phyloP scores from a whole-genome alignment of 495 filamentous ascomycete species.

The Venustampulla echinocandica region DNA sequence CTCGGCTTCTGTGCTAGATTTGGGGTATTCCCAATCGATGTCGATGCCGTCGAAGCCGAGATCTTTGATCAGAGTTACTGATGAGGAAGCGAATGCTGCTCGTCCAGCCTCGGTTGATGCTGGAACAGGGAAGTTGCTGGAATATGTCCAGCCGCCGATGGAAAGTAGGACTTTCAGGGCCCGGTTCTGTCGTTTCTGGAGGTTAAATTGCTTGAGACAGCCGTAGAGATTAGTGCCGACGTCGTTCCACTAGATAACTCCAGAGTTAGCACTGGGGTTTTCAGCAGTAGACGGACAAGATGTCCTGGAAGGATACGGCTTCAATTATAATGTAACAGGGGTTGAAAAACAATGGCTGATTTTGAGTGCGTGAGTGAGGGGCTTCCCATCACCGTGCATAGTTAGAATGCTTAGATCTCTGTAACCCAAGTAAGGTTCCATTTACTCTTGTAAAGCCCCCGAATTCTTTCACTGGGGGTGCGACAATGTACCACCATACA shows the following conservation, averaged over 20 bases:
- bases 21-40: constrained; percentile 57
- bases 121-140: constrained; percentile 70
- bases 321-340: too few species aligned
- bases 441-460: too few species aligned
- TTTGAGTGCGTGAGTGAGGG: too few species aligned
- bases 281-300: too few species aligned
- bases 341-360: too few species aligned
- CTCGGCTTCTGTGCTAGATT: constrained; percentile 51
- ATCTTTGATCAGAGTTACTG: constrained; percentile 61
- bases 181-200: constrained; percentile 81
- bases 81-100: constrained; percentile 56
- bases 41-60: constrained; percentile 51
- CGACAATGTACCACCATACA: too few species aligned
- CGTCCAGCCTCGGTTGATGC: constrained; percentile 55
- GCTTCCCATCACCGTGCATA: too few species aligned
- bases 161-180: constrained; percentile 86
- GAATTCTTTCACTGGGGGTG: too few species aligned
- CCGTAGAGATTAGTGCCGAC: constrained; percentile 73
- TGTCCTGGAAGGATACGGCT: too few species aligned
- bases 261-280: too few species aligned
- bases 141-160: constrained; percentile 96
- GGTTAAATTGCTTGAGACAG: constrained; percentile 86
- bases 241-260: constrained; percentile 65
- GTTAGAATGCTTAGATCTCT: too few species aligned
- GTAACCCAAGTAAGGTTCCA: too few species aligned